Evolutionary conservation across 2,329 filamentous ascomycete genomes (phyloP).

Genomic region (Epichloe glyceriae): DNA sequence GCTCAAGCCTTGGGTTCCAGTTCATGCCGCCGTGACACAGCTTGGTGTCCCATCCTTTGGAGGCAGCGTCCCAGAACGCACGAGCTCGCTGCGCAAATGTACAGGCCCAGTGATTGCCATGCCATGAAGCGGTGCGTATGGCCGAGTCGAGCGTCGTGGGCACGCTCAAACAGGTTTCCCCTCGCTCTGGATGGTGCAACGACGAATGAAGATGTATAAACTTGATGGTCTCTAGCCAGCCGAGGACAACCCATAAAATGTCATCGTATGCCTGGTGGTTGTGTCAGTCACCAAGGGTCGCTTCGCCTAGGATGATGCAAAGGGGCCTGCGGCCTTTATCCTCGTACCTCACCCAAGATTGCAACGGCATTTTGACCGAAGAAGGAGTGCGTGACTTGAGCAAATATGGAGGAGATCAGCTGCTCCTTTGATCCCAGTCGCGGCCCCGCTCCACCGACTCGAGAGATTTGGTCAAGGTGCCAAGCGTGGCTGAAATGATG

Average conservation of each 20-base stretch:
- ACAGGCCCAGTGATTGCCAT: conserved; percentile 61
- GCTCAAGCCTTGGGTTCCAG: conserved; percentile 69
- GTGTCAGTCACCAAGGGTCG: neutral
- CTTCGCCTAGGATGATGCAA: neutral
- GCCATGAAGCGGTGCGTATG: conserved; percentile 42
- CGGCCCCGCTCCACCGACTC: conserved; percentile 21
- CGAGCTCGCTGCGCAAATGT: conserved; percentile 73
- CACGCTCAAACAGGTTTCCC: conserved; percentile 6
- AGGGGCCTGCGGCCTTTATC: neutral
- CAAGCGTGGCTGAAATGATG: conserved; percentile 59
- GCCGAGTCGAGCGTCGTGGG: conserved; percentile 5
- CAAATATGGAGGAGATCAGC: conserved; percentile 70
- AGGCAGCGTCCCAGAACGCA: conserved; percentile 73
- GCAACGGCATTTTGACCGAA: conserved; percentile 73
- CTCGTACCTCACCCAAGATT: conserved; percentile 45
- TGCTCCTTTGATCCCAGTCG: conserved; percentile 50
- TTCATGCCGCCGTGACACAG: conserved; percentile 81
- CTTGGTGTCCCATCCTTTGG: conserved; percentile 65
- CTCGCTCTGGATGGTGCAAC: conserved; percentile 38
- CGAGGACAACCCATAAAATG: conserved; percentile 88
- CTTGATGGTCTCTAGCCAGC: conserved; percentile 73
- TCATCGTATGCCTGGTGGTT: conserved; percentile 66
- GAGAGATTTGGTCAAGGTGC: conserved; percentile 53
- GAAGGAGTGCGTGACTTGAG: conserved; percentile 64
- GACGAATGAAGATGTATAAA: conserved; percentile 60